Conservation (phyloP, 1,284 basidiomycete genomes). For the Agroathelia rolfsii region DNA sequence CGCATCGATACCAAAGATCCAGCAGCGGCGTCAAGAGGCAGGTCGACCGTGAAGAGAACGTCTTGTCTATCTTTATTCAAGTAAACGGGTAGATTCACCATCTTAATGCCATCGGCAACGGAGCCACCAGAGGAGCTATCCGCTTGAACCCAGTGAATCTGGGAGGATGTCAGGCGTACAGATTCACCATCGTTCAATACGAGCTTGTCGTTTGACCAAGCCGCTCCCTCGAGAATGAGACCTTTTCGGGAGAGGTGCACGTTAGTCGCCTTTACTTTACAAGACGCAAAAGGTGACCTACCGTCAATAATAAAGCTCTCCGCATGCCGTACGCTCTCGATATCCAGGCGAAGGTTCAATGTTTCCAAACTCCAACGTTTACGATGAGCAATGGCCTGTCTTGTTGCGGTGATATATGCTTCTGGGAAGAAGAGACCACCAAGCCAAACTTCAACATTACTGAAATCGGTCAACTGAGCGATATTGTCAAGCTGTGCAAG, state of each 20-base stretch:
- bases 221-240: conserved; percentile 77
- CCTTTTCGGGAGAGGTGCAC: conserved; percentile 40
- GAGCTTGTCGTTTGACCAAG: conserved; percentile 60
- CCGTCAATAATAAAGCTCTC: conserved; percentile 80
- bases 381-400: conserved; percentile 85
- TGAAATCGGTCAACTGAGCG: conserved; percentile 48
- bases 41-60: conserved; percentile 78
- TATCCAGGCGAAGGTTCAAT: conserved; percentile 68
- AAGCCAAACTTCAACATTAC: conserved; percentile 77
- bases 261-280: conserved; percentile 5
- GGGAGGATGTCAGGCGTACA: conserved; percentile 66
- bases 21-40: conserved; percentile 63
- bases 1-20: conserved; percentile 66
- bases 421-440: conserved; percentile 93
- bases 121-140: conserved; percentile 39
- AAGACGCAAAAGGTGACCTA: conserved; percentile 26
- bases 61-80: conserved; percentile 85
- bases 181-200: conserved; percentile 75
- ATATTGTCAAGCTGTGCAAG: conserved; percentile 76
- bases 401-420: conserved; percentile 88
- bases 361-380: conserved; percentile 90
- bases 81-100: conserved; percentile 84
- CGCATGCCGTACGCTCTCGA: conserved; percentile 67
- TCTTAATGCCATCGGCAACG: conserved; percentile 19
- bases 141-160: conserved; percentile 76